phyloP scores from a whole-genome alignment of 768 basidiomycete species.

The Pleurotus salmoneostramineus region DNA sequence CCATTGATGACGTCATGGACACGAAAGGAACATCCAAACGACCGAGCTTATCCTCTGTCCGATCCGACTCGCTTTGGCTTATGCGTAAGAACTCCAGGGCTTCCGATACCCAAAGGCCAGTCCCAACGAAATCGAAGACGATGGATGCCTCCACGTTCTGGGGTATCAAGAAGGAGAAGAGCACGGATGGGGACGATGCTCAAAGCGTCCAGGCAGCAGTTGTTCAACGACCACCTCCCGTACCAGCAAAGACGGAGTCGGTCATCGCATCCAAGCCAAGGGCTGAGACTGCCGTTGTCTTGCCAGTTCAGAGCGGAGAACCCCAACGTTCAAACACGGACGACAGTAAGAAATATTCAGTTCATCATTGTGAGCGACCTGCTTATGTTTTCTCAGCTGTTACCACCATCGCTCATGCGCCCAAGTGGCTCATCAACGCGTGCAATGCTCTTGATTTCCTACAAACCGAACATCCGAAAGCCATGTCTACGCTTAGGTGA shows the following conservation, averaged over 20 bases:
- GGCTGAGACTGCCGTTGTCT: slow-evolving; percentile 4
- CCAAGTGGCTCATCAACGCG: slow-evolving; percentile 75
- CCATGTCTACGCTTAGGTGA: slow-evolving; percentile 16
- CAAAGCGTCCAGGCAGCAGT: not conserved
- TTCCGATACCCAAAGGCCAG: not conserved
- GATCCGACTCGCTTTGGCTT: slow-evolving; percentile 2
- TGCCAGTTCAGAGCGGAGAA: not conserved
- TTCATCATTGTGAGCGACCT: slow-evolving; percentile 6
- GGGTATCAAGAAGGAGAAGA: slow-evolving; percentile 19
- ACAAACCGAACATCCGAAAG: slow-evolving; percentile 71
- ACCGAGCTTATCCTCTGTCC: not conserved
- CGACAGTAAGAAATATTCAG: slow-evolving; percentile 6
- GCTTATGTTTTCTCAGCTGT: slow-evolving; percentile 18
- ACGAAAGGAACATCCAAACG: slow-evolving; percentile 1
- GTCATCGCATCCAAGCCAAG: not conserved
- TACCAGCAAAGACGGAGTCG: slow-evolving; percentile 2
- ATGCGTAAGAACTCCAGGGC: slow-evolving; percentile 5
- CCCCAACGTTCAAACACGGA: slow-evolving; percentile 1
- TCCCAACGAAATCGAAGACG: slow-evolving; percentile 5
- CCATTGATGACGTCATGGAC: not conserved
- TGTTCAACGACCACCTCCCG: not conserved
- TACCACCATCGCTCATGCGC: slow-evolving; percentile 54
- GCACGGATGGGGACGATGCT: slow-evolving; percentile 17
- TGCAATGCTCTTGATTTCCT: slow-evolving; percentile 73
- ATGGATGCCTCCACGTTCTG: slow-evolving; percentile 21